Base-by-base conservation (phyloP, 192 early-diverging fungal genomes). In the Coemansia sp. region DNA sequence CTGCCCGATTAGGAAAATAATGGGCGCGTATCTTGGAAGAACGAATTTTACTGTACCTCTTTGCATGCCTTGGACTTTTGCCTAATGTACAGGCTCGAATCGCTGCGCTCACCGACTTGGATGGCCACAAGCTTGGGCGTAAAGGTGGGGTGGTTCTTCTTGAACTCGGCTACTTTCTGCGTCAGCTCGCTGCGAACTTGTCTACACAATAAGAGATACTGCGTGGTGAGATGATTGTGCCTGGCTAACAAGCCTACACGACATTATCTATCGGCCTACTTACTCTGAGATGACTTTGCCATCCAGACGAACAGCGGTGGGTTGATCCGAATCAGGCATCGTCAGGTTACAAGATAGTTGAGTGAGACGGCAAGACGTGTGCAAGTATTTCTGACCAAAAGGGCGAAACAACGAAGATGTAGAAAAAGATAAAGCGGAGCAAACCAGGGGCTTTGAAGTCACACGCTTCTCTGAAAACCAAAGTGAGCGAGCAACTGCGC, bases 31-130 rank as follows among this genome's bases (percentile, higher is more conserved):
- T 32, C 29, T 32, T 32, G 29, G 29, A 32, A 32, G 19, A 32
- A 32, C 29, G 29, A 32, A 15, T 43, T 43, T 15, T 8, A 43
- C 41, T 43, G 41, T 43, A 80, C 77, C 77, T 95, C 93, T 25
- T 81, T 83, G 59, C 91, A 92, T 21, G 95, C 94, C 75, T 89
- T 92, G 71, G 90, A 82, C 84, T 99, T 99, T 87, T 95, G 93
- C 29, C 88, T 73, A 23, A 98, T 92, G 73, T 99, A 99, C 29
- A 93, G 84, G 60, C 88, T 89, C 15, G 95, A 98, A 81, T 99
- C 97, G 54, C 94, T 93, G 47, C 95, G 90, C 27, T 61, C 84
- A 39, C 97, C 97, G n/a, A 99, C 92, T 82, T 99, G 94, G 27
- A 98, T 80, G 32, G 97, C 90, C 11, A 91, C 86, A 0, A 98